These are phyloP conservation scores for Phytopythium mirpurense DNA, from an alignment of 352 stramenopile genomes.

Conservation along the genomic window DNA sequence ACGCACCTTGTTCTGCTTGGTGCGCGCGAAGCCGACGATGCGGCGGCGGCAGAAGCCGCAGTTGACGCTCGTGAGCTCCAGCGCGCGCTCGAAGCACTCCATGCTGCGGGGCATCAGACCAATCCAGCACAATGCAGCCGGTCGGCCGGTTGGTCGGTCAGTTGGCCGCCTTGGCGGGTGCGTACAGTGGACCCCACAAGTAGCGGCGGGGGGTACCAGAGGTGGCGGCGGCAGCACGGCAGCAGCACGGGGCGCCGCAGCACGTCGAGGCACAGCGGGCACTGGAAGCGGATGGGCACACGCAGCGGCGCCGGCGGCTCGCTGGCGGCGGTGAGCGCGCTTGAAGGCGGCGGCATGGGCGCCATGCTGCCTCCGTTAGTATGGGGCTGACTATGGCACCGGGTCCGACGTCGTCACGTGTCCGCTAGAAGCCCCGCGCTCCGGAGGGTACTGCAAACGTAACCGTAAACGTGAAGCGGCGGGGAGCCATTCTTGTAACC, in stretches of 20 bases:
- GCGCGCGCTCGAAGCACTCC: conserved; percentile 65
- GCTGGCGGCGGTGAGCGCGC: background rate
- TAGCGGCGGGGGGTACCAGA: conserved; percentile 68
- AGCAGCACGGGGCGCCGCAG: conserved; percentile 58
- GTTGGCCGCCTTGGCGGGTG: too few species aligned
- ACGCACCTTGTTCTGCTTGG: conserved; percentile 59
- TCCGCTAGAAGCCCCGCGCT: too few species aligned
- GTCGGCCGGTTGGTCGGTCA: background rate
- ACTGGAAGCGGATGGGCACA: conserved; percentile 66
- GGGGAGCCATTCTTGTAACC: too few species aligned
- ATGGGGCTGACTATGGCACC: background rate
- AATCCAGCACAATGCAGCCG: too few species aligned
- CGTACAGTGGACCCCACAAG: too few species aligned
- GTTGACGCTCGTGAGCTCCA: conserved; percentile 73
- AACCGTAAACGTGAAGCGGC: background rate
- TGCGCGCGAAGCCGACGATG: conserved; percentile 68
- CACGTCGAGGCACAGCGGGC: conserved; percentile 74
- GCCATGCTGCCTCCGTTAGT: background rate
- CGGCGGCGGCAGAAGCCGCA: conserved; percentile 77
- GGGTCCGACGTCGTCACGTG: background rate
- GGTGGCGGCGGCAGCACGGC: conserved; percentile 63
- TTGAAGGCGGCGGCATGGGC: background rate
- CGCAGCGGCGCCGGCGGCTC: conserved; percentile 14
- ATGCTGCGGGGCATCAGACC: conserved; percentile 20
- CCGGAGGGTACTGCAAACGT: background rate